These are phyloP conservation scores for Aspergillus homomorphus DNA, from an alignment of 495 filamentous ascomycete species.

Conservation along the genomic window DNA sequence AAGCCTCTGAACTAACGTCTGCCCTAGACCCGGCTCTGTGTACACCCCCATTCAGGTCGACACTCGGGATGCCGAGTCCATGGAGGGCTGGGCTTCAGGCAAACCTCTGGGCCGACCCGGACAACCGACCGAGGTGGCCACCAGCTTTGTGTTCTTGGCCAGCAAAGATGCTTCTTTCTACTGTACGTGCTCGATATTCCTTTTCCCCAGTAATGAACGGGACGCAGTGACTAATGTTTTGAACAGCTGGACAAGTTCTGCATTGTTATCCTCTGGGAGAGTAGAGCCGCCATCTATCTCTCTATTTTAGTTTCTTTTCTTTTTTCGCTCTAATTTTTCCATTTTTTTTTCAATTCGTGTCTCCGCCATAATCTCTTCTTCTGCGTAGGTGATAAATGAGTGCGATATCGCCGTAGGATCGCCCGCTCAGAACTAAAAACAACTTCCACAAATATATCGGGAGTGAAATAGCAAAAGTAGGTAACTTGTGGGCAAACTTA, in stretches of 20 bases:
- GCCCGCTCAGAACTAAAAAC: too few relatives aligned
- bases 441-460: too few relatives aligned
- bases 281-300: background rate
- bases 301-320: background rate
- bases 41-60: constrained; percentile 60
- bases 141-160: constrained; percentile 61
- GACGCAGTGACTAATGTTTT: constrained; percentile 1
- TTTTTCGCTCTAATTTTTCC: too few relatives aligned
- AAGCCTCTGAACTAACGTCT: background rate
- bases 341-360: too few relatives aligned
- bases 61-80: constrained; percentile 44
- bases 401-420: too few relatives aligned
- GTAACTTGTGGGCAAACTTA: too few relatives aligned
- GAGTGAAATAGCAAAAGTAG: too few relatives aligned
- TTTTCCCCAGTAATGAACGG: background rate
- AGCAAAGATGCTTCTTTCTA: constrained; percentile 53
- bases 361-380: too few relatives aligned
- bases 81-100: constrained; percentile 45
- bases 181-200: constrained; percentile 28
- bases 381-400: too few relatives aligned
- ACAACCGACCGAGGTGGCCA: constrained; percentile 61
- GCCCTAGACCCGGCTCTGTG: constrained; percentile 49
- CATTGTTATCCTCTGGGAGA: constrained; percentile 49
- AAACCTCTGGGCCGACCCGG: constrained; percentile 50
- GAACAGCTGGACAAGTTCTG: constrained; percentile 49